These are phyloP conservation scores for Dryadomyces sulphureus DNA, from an alignment of 2,329 filamentous ascomycete species.

Conservation along the genomic window DNA sequence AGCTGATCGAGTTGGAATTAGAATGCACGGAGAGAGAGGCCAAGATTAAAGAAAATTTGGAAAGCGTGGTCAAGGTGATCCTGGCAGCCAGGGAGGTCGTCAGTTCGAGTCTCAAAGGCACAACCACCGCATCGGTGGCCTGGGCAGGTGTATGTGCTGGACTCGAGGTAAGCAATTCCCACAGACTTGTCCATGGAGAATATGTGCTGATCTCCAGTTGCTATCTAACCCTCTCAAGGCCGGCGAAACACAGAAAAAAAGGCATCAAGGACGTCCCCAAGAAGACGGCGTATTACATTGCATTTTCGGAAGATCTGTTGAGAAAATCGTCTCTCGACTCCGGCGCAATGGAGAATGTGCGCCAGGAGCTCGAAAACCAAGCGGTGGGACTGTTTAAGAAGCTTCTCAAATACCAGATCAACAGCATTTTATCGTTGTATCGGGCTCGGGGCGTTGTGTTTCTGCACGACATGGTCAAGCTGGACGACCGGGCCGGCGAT, in stretches of 20 bases:
- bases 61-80: slow-evolving; percentile 12
- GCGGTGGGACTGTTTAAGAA: slow-evolving; percentile 22
- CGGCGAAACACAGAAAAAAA: slow-evolving; percentile 15
- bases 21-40: slow-evolving; percentile 14
- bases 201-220: slow-evolving; percentile 12
- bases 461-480: slow-evolving; percentile 15
- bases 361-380: slow-evolving; percentile 11
- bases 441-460: slow-evolving; percentile 15
- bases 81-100: slow-evolving; percentile 14
- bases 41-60: slow-evolving; percentile 11
- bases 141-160: slow-evolving; percentile 21
- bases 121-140: slow-evolving; percentile 20
- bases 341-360: neutral
- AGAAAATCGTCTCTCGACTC: slow-evolving; percentile 1
- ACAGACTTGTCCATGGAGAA: too few relatives aligned
- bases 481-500: slow-evolving; percentile 21
- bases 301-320: slow-evolving; percentile 10
- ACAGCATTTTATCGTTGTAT: slow-evolving; percentile 23
- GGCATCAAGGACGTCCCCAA: slow-evolving; percentile 21
- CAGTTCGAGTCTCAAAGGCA: slow-evolving; percentile 13
- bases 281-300: slow-evolving; percentile 24
- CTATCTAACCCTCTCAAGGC: slow-evolving; percentile 16
- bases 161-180: slow-evolving; percentile 15
- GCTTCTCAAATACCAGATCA: slow-evolving; percentile 25
- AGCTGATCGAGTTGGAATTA: slow-evolving; percentile 16